A percentile compares a stretch with the other conserved stretches of the same genome.
phyloP scores from a whole-genome alignment of 2,329 filamentous ascomycete genomes.

The Chaetomium sp. region DNA sequence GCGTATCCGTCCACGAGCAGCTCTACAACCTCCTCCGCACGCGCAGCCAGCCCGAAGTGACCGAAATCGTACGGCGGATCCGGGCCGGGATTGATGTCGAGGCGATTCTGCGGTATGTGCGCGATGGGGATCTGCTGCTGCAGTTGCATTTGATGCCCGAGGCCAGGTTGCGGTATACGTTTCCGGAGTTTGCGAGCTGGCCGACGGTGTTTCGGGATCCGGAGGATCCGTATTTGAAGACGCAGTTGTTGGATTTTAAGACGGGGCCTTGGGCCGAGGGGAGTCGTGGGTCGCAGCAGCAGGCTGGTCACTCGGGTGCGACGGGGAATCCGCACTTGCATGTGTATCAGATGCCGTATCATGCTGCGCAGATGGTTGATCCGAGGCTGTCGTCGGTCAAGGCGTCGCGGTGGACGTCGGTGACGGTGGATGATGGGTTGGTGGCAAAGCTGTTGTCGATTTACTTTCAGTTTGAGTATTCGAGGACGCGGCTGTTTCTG shows the following conservation, averaged over 20 bases:
- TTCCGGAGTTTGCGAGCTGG: constrained; percentile 10
- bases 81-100: constrained; percentile 4
- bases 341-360: constrained; percentile 16
- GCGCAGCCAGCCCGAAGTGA: neutral
- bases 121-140: constrained; percentile 4
- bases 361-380: constrained; percentile 22
- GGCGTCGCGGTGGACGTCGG: constrained; percentile 25
- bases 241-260: constrained; percentile 2
- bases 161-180: constrained; percentile 2
- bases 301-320: neutral
- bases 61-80: constrained; percentile 4
- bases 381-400: constrained; percentile 20
- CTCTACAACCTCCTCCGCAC: constrained; percentile 4
- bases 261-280: neutral
- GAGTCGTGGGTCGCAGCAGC: neutral
- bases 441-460: constrained; percentile 20
- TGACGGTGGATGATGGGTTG: constrained; percentile 23
- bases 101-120: constrained; percentile 4
- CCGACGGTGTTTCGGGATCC: constrained; percentile 7
- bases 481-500: constrained; percentile 19
- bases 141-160: constrained; percentile 6
- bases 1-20: constrained; percentile 5
- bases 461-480: constrained; percentile 24
- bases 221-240: constrained; percentile 2
- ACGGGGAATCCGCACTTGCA: neutral